Conservation (phyloP, 2,329 filamentous ascomycete genomes). For the Tolypocladium amazonense region DNA sequence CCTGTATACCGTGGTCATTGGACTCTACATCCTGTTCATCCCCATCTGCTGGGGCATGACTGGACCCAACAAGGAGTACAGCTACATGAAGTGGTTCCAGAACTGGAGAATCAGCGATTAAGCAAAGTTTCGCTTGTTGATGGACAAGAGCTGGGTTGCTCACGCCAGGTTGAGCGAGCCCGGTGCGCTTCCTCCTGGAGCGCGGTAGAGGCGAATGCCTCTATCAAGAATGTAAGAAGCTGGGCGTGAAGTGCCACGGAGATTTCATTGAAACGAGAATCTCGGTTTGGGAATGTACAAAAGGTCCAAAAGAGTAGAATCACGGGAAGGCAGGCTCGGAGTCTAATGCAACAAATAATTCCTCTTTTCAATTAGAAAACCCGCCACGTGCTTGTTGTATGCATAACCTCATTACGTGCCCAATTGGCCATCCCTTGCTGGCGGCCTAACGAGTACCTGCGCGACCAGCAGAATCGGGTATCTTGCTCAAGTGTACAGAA, state of each 20-base stretch:
- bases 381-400: background rate
- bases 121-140: conserved; percentile 6
- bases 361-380: conserved; percentile 4
- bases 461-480: conserved; percentile 11
- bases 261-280: conserved; percentile 8
- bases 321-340: conserved; percentile 11
- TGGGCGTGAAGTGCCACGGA: conserved; percentile 6
- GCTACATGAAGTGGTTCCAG: conserved; percentile 88
- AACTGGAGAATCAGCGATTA: conserved; percentile 72
- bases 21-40: conserved; percentile 81
- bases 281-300: conserved; percentile 11
- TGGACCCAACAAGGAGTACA: conserved; percentile 72
- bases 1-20: conserved; percentile 65
- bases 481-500: conserved; percentile 10
- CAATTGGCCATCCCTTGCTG: background rate
- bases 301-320: conserved; percentile 9
- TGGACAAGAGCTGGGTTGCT: background rate
- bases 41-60: conserved; percentile 96
- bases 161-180: background rate
- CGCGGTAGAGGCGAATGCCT: background rate
- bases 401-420: background rate
- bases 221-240: conserved; percentile 4
- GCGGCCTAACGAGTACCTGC: background rate
- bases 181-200: background rate
- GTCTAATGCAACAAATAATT: conserved; percentile 19